Conservation (phyloP, 192 early-diverging fungal species). For the Funneliformis geosporum region DNA sequence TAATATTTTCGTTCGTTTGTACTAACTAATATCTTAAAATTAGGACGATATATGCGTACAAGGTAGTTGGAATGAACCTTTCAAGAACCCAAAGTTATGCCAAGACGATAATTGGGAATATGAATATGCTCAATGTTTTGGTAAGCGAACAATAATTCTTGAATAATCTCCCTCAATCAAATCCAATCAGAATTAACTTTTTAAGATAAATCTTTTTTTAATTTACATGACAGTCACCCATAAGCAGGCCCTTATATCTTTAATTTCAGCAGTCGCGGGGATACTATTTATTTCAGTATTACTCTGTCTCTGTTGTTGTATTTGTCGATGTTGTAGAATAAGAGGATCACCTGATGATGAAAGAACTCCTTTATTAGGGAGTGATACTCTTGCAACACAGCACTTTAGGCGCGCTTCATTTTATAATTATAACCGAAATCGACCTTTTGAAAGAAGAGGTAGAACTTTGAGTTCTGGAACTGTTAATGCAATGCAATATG, state of each 20-base stretch:
- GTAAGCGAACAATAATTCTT: neutral
- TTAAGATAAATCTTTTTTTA: no score
- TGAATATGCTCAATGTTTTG: slow-evolving; percentile 33
- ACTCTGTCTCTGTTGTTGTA: slow-evolving; percentile 30
- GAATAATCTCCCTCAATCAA: neutral
- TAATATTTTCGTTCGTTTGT: neutral
- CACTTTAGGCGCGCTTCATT: slow-evolving; percentile 31
- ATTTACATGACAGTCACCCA: slow-evolving; percentile 4
- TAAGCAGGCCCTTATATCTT: slow-evolving; percentile 28
- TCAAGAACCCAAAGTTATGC: neutral
- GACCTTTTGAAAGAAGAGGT: slow-evolving; percentile 31
- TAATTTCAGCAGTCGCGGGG: slow-evolving; percentile 19
- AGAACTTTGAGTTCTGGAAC: slow-evolving; percentile 25
- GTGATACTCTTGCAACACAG: slow-evolving; percentile 24
- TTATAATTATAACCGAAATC: slow-evolving; percentile 34
- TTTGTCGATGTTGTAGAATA: slow-evolving; percentile 26
- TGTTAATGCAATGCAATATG: slow-evolving; percentile 7
- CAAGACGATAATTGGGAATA: slow-evolving; percentile 24
- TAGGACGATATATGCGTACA: slow-evolving; percentile 22
- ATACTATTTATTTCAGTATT: slow-evolving; percentile 5
- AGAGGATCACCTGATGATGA: slow-evolving; percentile 12
- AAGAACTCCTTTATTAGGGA: slow-evolving; percentile 9
- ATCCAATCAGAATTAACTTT: neutral
- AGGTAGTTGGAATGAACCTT: slow-evolving; percentile 26
- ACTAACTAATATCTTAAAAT: neutral